phyloP scores from a whole-genome alignment of 2,329 filamentous ascomycete genomes.

The Fusarium staphyleae region DNA sequence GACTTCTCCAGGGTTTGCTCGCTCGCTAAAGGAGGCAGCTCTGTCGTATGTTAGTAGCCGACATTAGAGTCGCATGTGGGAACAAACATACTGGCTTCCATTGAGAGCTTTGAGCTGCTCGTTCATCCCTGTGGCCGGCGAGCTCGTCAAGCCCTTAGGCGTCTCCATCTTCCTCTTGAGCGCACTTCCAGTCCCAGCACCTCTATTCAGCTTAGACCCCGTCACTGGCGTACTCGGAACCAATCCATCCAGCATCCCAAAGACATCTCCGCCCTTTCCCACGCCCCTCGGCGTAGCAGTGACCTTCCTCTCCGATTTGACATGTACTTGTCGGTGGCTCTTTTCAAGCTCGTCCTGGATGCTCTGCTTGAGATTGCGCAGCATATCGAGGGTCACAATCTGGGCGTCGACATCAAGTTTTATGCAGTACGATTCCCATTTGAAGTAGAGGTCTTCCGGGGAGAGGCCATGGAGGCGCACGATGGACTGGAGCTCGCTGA shows the following conservation, averaged over 20 bases:
- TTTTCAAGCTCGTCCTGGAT: conserved; percentile 85
- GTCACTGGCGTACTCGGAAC: conserved; percentile 67
- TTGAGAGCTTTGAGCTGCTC: conserved; percentile 46
- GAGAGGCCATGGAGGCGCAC: conserved; percentile 82
- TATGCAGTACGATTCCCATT: conserved; percentile 98
- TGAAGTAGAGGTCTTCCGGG: conserved; percentile 90
- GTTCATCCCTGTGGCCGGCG: conserved; percentile 45
- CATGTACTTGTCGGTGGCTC: conserved; percentile 70
- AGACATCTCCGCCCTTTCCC: conserved; percentile 71
- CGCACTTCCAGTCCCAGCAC: conserved; percentile 40
- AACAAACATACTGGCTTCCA: conserved; percentile 39
- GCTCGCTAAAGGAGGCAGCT: conserved; percentile 68
- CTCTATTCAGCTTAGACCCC: conserved; percentile 53
- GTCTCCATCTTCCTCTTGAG: conserved; percentile 46
- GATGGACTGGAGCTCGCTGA: conserved; percentile 84
- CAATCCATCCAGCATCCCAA: conserved; percentile 81
- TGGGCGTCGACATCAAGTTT: conserved; percentile 88
- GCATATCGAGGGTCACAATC: conserved; percentile 69
- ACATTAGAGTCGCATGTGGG: too few species aligned
- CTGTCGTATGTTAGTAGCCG: conserved; percentile 28
- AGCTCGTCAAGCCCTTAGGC: conserved; percentile 42
- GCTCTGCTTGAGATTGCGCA: conserved; percentile 83
- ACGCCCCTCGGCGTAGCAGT: conserved; percentile 67
- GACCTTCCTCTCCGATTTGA: conserved; percentile 68
- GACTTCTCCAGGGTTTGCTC: conserved; percentile 80